Evolutionary conservation across 192 early-diverging fungal species (phyloP), one percentile per base, ranked within the genome.

Genomic region (Entophlyctis helioformis): DNA sequence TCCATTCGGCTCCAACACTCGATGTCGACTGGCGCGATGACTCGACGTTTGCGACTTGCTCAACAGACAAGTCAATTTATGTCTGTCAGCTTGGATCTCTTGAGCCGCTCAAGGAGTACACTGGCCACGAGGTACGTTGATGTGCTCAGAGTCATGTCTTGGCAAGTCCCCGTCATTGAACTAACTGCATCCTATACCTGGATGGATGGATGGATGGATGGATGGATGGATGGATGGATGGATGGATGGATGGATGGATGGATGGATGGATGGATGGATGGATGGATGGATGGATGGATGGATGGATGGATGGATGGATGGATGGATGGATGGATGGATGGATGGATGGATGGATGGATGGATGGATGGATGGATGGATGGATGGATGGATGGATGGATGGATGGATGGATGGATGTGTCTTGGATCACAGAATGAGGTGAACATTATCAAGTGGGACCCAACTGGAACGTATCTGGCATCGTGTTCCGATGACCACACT

Each of bases 1-100:
- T 81, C 42, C 84, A 86, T 39, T 44, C 40, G 20, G 46, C 78
- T 80, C 53, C 73, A 8, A 57, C 54, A 1, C 46, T 94, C 40
- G 88, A 93, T 60, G 77, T 89, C 8, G 94, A 91, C 60, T 97
- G 94, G 94, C 70, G 78, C 44, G 89, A 97, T 56, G 83, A 91
- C 57, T 60, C 65, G 0, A 97, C 87, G 7, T 88, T 95, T 72
- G 91, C 94, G 3, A 86, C 87, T 0, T 86, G 83, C 45, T 85
- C 86, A 26, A 70, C 70, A 13, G 94, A 97, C 57, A 76, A 76
- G 34, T 65, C 69, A 7, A 80, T 97, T 2, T 82, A 72, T 41
- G 78, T 97, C 0, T 95, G 88, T 62, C 69, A 71, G 36, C 74
- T 90, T 19, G 83, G 81, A 16, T 61, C 57, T 16, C 48, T 62